Conservation (phyloP, 306 rosid species). For the Cotoneaster glaucophyllus region DNA sequence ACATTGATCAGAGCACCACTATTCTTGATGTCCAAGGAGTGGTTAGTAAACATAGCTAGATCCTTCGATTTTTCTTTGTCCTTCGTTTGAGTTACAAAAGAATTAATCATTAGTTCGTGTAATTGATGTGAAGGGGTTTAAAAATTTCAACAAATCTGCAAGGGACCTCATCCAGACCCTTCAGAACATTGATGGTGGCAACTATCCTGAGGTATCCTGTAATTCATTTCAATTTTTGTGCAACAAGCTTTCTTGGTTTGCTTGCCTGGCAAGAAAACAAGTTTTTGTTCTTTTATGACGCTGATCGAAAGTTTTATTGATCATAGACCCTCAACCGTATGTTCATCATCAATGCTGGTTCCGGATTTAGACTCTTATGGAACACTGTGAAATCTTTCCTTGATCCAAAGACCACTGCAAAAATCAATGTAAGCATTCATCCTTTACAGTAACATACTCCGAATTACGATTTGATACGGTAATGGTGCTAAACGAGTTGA, state of each 20-base stretch:
- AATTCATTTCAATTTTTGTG: not conserved
- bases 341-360: constrained; percentile 97
- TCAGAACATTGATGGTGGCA: constrained; percentile 94
- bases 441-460: not conserved
- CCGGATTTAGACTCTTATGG: constrained; percentile 93
- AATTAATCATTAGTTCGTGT: not conserved
- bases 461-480: not conserved
- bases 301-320: constrained; percentile 10
- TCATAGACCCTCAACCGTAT: constrained; percentile 70
- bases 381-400: constrained; percentile 82
- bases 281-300: not conserved
- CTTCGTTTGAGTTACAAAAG: not conserved
- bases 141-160: constrained; percentile 73
- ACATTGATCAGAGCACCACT: constrained; percentile 89
- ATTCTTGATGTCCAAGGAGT: constrained; percentile 97
- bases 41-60: constrained; percentile 32
- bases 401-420: constrained; percentile 86
- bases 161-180: constrained; percentile 77
- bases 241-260: not conserved
- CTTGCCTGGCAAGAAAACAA: not conserved
- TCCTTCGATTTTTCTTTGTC: not conserved
- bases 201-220: constrained; percentile 79
- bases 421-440: constrained; percentile 57
- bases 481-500: constrained; percentile 18
- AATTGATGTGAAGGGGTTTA: constrained; percentile 54